Percentiles rank a stretch among this genome's conserved stretches.
Evolutionary conservation across 2,329 filamentous ascomycete genomes (phyloP).

Genomic region (Onygenales sp.): DNA sequence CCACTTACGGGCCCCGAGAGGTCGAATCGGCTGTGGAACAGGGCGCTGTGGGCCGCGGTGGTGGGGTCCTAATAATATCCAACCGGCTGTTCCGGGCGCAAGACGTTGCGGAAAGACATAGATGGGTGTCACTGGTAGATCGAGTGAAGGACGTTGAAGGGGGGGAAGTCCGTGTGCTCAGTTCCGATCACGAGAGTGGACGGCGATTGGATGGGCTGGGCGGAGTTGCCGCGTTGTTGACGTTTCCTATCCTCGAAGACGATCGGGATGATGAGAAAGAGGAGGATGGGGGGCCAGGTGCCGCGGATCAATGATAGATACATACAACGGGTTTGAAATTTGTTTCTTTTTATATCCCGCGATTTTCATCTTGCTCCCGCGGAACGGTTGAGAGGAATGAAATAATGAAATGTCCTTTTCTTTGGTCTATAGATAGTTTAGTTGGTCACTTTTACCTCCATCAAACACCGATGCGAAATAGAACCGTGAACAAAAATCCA

Average conservation of each 20-base stretch:
- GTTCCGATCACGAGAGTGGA: conserved; percentile 89
- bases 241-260: conserved; percentile 74
- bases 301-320: background rate
- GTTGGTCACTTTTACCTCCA: no score
- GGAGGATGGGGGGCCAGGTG: background rate
- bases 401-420: no score
- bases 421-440: no score
- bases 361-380: no score
- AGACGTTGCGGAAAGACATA: conserved; percentile 63
- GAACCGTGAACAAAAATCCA: no score
- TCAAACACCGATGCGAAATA: no score
- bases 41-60: conserved; percentile 78
- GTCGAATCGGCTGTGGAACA: conserved; percentile 75
- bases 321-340: no score
- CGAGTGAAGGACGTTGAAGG: conserved; percentile 71
- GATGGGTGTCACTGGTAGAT: conserved; percentile 80
- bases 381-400: no score
- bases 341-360: no score
- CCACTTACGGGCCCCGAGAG: conserved; percentile 80
- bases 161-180: conserved; percentile 80
- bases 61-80: conserved; percentile 75
- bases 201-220: conserved; percentile 73
- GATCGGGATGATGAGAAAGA: conserved; percentile 52
- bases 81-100: conserved; percentile 80
- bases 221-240: conserved; percentile 80